Percentiles rank a stretch among this genome's conserved stretches.
phyloP scores from a whole-genome alignment of 805 yeast genomes.

The Spathaspora boniae region DNA sequence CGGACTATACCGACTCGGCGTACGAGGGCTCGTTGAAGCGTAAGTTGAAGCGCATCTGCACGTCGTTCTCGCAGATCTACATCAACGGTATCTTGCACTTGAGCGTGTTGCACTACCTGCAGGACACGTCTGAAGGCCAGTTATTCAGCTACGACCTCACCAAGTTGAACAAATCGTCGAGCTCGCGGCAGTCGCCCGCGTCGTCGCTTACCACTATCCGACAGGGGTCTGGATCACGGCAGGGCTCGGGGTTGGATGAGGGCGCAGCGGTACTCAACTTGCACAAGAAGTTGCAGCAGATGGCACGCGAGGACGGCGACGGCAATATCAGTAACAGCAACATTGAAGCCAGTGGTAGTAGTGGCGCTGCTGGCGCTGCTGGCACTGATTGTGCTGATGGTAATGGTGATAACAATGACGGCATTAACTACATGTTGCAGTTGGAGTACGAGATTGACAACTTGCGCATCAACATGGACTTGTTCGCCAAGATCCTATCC shows the following conservation, averaged over 20 bases:
- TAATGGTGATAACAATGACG: neutral
- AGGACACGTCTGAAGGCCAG: slow-evolving; percentile 20
- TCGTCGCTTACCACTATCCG: slow-evolving; percentile 18
- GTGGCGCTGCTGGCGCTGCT: no score
- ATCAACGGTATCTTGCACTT: slow-evolving; percentile 64
- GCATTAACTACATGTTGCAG: slow-evolving; percentile 27
- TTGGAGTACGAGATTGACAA: slow-evolving; percentile 37
- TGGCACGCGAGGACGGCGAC: no score
- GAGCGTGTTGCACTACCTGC: slow-evolving; percentile 34
- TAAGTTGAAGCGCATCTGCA: slow-evolving; percentile 49
- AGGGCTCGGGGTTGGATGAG: no score
- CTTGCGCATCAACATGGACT: slow-evolving; percentile 29
- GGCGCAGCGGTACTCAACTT: no score
- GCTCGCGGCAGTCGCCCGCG: slow-evolving; percentile 11
- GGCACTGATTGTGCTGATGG: neutral
- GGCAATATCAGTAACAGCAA: no score
- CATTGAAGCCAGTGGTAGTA: no score
- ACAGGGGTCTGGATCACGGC: slow-evolving; percentile 7
- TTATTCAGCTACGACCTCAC: slow-evolving; percentile 30
- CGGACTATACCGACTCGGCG: slow-evolving; percentile 46
- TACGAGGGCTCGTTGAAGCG: slow-evolving; percentile 46
- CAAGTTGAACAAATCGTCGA: slow-evolving; percentile 20
- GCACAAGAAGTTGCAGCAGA: no score
- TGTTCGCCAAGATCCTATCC: slow-evolving; percentile 26
- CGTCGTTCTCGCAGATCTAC: slow-evolving; percentile 58